Percentiles rank a stretch among this genome's conserved stretches.
These are phyloP conservation scores for Verticillium alfalfae DNA, from an alignment of 2,329 filamentous ascomycete genomes.

Conservation along the genomic window DNA sequence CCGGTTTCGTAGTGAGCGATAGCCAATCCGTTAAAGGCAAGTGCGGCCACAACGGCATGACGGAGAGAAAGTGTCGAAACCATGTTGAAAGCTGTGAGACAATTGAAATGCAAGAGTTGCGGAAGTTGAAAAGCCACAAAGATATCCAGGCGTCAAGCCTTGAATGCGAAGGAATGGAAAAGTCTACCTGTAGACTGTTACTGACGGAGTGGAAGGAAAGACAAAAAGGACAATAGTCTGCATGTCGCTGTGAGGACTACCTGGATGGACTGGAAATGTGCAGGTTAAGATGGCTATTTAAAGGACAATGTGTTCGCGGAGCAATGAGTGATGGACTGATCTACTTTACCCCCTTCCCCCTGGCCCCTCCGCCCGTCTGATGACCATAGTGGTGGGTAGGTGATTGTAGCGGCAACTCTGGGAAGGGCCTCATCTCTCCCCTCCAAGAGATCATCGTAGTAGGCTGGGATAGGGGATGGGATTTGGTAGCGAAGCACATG, in stretches of 20 bases:
- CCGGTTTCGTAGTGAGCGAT: background rate
- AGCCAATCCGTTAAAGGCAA: slow-evolving; percentile 1
- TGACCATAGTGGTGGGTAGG: background rate
- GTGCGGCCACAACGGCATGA: background rate
- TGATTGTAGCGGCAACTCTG: background rate
- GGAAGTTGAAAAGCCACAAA: background rate
- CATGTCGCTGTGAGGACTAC: background rate
- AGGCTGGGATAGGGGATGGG: background rate
- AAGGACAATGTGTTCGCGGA: background rate
- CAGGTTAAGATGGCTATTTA: background rate
- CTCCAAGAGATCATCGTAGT: background rate
- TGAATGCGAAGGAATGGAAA: background rate
- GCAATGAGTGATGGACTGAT: background rate
- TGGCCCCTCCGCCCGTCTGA: background rate
- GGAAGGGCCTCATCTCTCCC: background rate
- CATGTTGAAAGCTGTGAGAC: background rate
- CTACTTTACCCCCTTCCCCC: background rate
- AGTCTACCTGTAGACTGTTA: slow-evolving; percentile 1
- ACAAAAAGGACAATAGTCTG: background rate
- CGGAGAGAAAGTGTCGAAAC: background rate
- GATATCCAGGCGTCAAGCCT: slow-evolving; percentile 1
- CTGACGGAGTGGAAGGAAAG: background rate
- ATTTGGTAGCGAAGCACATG: background rate
- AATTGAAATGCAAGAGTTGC: background rate
- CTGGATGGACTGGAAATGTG: background rate